Conservation (phyloP, 768 basidiomycete genomes). For the Psilocybe tampanensis region DNA sequence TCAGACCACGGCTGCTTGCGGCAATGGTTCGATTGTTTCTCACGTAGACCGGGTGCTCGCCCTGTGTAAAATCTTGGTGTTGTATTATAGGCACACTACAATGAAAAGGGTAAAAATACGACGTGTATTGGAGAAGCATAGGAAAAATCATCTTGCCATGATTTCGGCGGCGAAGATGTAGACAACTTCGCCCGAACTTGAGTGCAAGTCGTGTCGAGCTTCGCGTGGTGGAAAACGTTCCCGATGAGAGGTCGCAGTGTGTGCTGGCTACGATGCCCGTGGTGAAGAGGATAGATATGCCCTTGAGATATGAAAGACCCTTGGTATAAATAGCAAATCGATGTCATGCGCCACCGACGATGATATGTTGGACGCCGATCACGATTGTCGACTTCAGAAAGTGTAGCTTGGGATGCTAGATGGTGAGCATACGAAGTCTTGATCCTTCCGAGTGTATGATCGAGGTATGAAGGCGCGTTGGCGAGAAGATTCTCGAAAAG, state of each 20-base stretch:
- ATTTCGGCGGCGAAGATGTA: not conserved
- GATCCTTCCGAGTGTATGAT: not conserved
- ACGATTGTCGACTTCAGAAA: not conserved
- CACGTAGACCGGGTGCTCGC: not conserved
- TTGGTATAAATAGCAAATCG: not conserved
- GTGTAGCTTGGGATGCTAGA: not conserved
- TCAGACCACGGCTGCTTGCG: not conserved
- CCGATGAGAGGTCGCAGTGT: not conserved
- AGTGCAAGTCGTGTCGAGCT: not conserved
- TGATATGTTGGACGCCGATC: not conserved
- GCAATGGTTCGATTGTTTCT: not conserved
- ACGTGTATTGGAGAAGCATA: not conserved
- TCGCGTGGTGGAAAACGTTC: not conserved
- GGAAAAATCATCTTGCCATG: not conserved
- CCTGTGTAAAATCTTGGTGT: not conserved
- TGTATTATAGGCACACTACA: not conserved
- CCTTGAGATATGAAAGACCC: not conserved
- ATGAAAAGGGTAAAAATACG: not conserved
- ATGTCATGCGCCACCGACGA: not conserved
- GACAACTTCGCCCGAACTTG: not conserved
- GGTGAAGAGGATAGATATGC: not conserved
- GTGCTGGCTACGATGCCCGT: not conserved
- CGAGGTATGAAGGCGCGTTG: not conserved
- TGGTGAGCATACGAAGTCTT: not conserved
- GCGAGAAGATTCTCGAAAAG: not conserved